Evolutionary conservation across 202 grass and related monocot genomes (phyloP), one percentile per base, ranked within the genome.

Genomic region (Hordeum pubiflorum): DNA sequence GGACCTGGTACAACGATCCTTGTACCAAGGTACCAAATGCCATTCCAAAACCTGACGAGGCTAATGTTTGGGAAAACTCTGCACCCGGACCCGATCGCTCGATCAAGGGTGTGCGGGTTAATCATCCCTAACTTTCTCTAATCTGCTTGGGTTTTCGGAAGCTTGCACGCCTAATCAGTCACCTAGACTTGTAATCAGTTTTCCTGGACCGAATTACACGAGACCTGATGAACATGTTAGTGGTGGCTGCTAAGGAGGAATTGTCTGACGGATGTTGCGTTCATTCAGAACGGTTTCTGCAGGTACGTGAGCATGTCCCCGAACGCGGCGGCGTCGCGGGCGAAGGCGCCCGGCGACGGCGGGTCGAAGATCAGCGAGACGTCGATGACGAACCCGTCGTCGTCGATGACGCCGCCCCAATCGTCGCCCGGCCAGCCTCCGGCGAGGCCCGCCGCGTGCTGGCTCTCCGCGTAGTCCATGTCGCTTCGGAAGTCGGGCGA

Each of bases 401-500:
- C 94, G 6, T 75, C 94, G 14, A 26, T 57, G 80, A 3, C 64
- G 29, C 23, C 71, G 54, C 55, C 69, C 79, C 76, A 91, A 3
- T 73, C 72, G 6, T 8, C 54, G 31, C 20, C 75, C 8, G 59
- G 74, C 89, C 88, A 89, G 1, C 32, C 81, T 7, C 9, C 57
- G 6, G 46, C 78, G 46, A 6, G 34, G 64, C 36, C 69, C 7
- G 44, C 44, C 0, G 27, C 44, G 36, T n/a, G 76, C 82, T 89
- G 88, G 84, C 90, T 93, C 84, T 98, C 87, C 67, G 84, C 90
- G 77, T 93, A 71, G 75, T 89, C 90, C 63, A 79, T 61, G 72
- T 94, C 92, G 48, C 83, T 57, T 0, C 79, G 82, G 56, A 94
- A 89, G 27, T 97, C 91, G 3, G 88, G 82, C 46, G 87, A 82